A percentile compares a stretch with the other conserved stretches of the same genome.
Evolutionary conservation across 1,284 basidiomycete species (phyloP).

Genomic region (Papiliotrema nemorosa): DNA sequence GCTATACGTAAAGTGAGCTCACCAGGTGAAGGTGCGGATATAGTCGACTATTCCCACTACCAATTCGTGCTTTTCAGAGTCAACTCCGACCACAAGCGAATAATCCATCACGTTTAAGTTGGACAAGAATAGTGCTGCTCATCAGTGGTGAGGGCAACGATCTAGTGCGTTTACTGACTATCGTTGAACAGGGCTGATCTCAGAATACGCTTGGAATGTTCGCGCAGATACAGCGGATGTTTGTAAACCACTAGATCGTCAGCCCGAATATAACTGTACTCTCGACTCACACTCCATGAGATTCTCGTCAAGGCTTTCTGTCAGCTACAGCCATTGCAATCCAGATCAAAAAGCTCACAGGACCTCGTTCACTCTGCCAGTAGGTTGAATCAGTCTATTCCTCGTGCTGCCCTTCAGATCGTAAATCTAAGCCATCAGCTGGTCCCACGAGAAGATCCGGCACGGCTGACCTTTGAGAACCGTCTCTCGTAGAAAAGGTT

Average conservation of each 20-base stretch:
- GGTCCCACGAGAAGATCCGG: too few species aligned
- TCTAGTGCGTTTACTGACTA: constrained; percentile 54
- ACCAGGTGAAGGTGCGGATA: constrained; percentile 42
- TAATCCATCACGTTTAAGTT: constrained; percentile 99
- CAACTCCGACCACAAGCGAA: constrained; percentile 91
- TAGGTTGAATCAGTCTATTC: constrained; percentile 85
- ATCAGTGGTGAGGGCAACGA: neutral
- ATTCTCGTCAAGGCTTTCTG: constrained; percentile 49
- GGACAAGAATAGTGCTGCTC: constrained; percentile 65
- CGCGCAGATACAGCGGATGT: constrained; percentile 86
- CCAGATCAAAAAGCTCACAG: constrained; percentile 51
- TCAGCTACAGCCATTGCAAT: neutral
- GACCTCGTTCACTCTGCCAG: constrained; percentile 88
- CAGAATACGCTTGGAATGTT: constrained; percentile 90
- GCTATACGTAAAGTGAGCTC: neutral
- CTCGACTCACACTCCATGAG: constrained; percentile 44
- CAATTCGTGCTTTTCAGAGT: constrained; percentile 73
- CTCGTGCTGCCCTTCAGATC: constrained; percentile 91
- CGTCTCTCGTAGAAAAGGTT: constrained; percentile 91
- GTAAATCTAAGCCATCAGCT: constrained; percentile 63
- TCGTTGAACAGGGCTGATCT: constrained; percentile 90
- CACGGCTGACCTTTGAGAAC: constrained; percentile 66
- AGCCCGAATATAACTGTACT: neutral
- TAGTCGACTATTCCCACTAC: constrained; percentile 90
- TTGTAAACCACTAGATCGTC: constrained; percentile 35